A percentile compares a stretch with the other conserved stretches of the same genome.
Evolutionary conservation across 2,329 filamentous ascomycete genomes (phyloP).

Genomic region (Exserohilum rostratum): DNA sequence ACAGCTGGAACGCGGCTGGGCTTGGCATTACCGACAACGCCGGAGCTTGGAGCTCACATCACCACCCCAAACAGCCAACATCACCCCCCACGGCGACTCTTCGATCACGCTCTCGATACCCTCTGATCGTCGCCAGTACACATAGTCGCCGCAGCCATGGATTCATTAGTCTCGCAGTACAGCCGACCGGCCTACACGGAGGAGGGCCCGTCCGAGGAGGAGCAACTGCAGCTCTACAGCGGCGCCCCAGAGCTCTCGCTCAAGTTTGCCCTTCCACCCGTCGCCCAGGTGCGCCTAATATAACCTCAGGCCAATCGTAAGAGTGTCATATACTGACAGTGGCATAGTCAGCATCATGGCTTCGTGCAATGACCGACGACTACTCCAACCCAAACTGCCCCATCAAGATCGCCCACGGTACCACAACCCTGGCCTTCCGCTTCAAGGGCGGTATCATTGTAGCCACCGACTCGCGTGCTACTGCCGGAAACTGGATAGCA

Average conservation of each 20-base stretch:
- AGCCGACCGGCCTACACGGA: slow-evolving; percentile 76
- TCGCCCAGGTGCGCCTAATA: slow-evolving; percentile 71
- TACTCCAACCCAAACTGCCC: slow-evolving; percentile 94
- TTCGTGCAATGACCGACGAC: slow-evolving; percentile 96
- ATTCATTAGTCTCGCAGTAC: slow-evolving; percentile 91
- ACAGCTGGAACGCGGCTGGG: slow-evolving; percentile 17
- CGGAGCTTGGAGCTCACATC: slow-evolving; percentile 22
- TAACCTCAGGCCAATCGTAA: neutral
- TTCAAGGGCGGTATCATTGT: slow-evolving; percentile 99
- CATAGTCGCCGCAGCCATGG: slow-evolving; percentile 64
- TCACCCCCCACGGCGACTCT: slow-evolving; percentile 17
- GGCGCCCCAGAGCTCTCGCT: slow-evolving; percentile 78
- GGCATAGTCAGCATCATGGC: slow-evolving; percentile 87
- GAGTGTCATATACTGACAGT: slow-evolving; percentile 7
- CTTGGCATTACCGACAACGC: slow-evolving; percentile 20
- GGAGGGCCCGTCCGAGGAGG: slow-evolving; percentile 74
- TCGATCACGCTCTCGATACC: slow-evolving; percentile 11
- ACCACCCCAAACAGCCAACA: slow-evolving; percentile 25
- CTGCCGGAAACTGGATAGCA: slow-evolving; percentile 98
- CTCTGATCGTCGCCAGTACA: slow-evolving; percentile 10
- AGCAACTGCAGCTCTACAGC: slow-evolving; percentile 72
- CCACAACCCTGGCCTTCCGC: slow-evolving; percentile 95
- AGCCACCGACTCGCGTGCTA: slow-evolving; percentile 95
- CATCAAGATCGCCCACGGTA: slow-evolving; percentile 99
- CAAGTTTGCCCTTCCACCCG: slow-evolving; percentile 92